Evolutionary conservation across 768 basidiomycete species (phyloP).

Genomic region (Tremella fuciformis): DNA sequence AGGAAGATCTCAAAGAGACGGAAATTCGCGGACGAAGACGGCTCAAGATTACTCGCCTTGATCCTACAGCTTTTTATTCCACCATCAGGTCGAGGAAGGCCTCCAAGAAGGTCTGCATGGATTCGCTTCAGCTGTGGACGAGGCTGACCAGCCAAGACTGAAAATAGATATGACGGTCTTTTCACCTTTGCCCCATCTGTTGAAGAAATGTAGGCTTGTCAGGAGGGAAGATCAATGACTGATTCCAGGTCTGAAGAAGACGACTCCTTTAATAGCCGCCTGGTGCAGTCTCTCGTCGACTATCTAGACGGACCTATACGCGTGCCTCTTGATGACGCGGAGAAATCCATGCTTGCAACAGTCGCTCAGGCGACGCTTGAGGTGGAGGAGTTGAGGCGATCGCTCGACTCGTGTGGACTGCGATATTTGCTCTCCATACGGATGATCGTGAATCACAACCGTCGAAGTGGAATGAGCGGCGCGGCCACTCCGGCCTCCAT

Average conservation of each 20-base stretch:
- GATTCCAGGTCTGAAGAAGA: conserved; percentile 18
- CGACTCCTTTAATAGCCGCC: conserved; percentile 23
- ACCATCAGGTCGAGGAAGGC: conserved; percentile 36
- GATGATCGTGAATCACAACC: conserved; percentile 81
- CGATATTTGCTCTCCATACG: conserved; percentile 91
- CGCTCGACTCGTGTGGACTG: conserved; percentile 85
- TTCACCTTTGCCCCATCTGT: conserved; percentile 25
- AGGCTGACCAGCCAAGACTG: conserved; percentile 4
- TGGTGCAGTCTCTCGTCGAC: conserved; percentile 59
- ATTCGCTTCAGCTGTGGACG: neutral
- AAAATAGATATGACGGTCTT: conserved; percentile 30
- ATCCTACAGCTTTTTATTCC: conserved; percentile 34
- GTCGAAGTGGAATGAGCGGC: conserved; percentile 56
- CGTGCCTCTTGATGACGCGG: conserved; percentile 70
- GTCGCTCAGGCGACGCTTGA: conserved; percentile 84
- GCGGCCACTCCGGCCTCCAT: conserved; percentile 21
- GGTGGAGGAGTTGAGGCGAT: conserved; percentile 86
- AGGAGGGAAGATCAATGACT: neutral
- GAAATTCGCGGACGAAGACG: conserved; percentile 38
- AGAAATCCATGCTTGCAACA: conserved; percentile 77
- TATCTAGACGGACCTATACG: conserved; percentile 64
- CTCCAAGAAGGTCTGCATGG: conserved; percentile 45
- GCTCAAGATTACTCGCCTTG: conserved; percentile 27
- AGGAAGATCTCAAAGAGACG: conserved; percentile 54
- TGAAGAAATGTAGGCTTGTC: neutral